Conservation (phyloP, 176 grass and related monocot species). For the Carex parvula region DNA sequence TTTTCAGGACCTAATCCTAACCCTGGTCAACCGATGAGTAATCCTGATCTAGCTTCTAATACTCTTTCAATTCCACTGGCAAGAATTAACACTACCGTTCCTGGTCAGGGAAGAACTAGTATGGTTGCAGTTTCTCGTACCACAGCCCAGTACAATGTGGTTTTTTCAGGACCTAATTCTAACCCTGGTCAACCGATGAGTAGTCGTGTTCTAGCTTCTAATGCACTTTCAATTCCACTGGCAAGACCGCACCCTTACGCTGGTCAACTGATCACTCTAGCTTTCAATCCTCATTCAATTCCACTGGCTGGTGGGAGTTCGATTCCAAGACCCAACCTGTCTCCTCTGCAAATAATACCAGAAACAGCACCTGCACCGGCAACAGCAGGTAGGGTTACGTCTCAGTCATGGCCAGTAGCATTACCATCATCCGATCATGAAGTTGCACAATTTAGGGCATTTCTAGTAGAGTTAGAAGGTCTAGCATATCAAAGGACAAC, state of each 20-base stretch:
- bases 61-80: background rate
- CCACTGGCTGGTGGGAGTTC: background rate
- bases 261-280: background rate
- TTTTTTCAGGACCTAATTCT: background rate
- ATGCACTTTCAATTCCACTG: background rate
- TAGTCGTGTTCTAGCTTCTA: background rate
- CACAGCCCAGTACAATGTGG: background rate
- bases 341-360: slow-evolving; percentile 5
- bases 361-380: background rate
- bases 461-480: background rate
- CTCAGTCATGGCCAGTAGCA: background rate
- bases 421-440: background rate
- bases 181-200: background rate
- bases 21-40: background rate
- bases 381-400: background rate
- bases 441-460: background rate
- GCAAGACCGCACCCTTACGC: background rate
- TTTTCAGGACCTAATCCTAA: background rate
- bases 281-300: background rate
- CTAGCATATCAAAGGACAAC: background rate
- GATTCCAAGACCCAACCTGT: background rate
- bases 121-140: background rate
- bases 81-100: background rate
- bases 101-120: background rate
- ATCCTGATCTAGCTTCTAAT: background rate